Conservation (phyloP, 139 green algal species). For the Yamagishiella unicocca region DNA sequence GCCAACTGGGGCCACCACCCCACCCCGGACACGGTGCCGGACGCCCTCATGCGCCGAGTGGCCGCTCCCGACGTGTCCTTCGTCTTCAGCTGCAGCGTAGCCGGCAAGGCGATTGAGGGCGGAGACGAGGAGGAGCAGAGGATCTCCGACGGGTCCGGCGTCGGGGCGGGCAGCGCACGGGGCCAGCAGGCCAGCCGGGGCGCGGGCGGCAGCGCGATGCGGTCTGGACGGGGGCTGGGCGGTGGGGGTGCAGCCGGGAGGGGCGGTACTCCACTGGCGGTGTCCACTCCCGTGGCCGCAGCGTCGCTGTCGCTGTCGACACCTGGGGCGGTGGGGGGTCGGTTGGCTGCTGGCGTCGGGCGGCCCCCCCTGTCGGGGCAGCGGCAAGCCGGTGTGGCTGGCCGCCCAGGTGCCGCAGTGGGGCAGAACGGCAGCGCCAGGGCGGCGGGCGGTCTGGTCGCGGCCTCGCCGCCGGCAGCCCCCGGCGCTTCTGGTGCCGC, state of each 20-base stretch:
- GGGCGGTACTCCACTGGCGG: not conserved
- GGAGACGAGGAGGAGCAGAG: conserved; percentile 40
- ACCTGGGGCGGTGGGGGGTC: not conserved
- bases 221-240: not conserved
- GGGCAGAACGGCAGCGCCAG: too few relatives aligned
- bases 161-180: not conserved
- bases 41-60: conserved; percentile 76
- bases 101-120: conserved; percentile 56
- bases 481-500: too few relatives aligned
- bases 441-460: too few relatives aligned
- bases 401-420: not conserved
- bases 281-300: not conserved
- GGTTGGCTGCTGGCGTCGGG: too few relatives aligned
- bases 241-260: not conserved
- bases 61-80: conserved; percentile 83
- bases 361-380: too few relatives aligned
- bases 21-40: conserved; percentile 78
- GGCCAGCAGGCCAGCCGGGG: not conserved
- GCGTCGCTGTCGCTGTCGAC: not conserved
- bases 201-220: not conserved
- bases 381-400: not conserved
- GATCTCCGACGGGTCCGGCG: not conserved
- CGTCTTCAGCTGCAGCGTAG: conserved; percentile 88
- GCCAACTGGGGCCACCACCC: conserved; percentile 92
- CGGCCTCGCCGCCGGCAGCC: too few relatives aligned